Conservation (phyloP, 176 grass and related monocot genomes). For the Musa schizocarpa region DNA sequence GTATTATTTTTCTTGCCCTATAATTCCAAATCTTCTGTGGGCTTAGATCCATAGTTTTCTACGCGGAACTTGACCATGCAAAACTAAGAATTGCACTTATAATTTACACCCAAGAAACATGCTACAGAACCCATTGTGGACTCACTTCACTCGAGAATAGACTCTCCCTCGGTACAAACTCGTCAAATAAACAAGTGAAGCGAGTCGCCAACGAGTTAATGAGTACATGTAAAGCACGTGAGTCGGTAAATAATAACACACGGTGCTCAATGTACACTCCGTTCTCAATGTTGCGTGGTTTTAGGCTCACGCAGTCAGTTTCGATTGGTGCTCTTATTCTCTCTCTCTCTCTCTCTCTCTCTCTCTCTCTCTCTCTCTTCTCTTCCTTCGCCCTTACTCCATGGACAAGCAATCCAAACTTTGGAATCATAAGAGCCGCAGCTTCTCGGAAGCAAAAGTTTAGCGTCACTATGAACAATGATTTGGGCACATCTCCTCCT, state of each 20-base stretch:
- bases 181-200: not conserved
- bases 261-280: not conserved
- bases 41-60: too few relatives aligned
- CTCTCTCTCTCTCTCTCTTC: not conserved
- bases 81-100: too few relatives aligned
- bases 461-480: not conserved
- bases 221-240: not conserved
- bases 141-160: too few relatives aligned
- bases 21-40: too few relatives aligned
- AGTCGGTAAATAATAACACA: not conserved
- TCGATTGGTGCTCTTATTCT: not conserved
- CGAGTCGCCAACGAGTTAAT: not conserved
- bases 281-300: not conserved
- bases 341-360: not conserved
- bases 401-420: too few relatives aligned
- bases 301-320: not conserved
- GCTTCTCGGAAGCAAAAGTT: not conserved
- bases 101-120: too few relatives aligned
- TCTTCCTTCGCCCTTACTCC: not conserved
- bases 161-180: too few relatives aligned
- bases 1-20: too few relatives aligned
- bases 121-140: too few relatives aligned
- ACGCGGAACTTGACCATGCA: too few relatives aligned
- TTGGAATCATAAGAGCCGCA: not conserved
- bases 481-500: not conserved